Base-by-base conservation (phyloP, 768 basidiomycete species). In the Punctularia strigosozonata region DNA sequence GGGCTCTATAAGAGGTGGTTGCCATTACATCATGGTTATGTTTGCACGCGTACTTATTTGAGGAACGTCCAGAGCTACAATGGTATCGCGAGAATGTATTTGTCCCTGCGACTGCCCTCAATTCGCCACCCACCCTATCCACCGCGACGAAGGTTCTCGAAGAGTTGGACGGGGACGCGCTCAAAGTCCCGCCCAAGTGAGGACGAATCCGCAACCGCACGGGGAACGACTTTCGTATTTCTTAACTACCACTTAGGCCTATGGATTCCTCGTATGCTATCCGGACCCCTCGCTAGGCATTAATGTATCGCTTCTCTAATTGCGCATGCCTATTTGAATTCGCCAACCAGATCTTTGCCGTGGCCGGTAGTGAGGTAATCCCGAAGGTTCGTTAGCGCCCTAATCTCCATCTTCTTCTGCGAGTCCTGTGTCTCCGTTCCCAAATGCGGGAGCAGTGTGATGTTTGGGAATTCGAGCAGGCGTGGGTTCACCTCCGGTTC, bases 401-500 rank as follows among this genome's bases (percentile, higher is more conserved):
- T 74, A 25, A 87, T 65, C 60, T 90, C 88, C 87, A 90, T 90
- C 54, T 69, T 70, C 42, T 68, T 69, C 54, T 86, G 82, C 5
- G 81, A 71, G 50, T 91, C 89, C 45, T 76, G 73, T 38, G 75
- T 90, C 56, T 86, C 79, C 0, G 88, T 90, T 5, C 91, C 92
- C 78, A 94, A 80, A 56, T 94, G 92, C 1, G 91, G 92, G 15
- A 97, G 69, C 6, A 97, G 66, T 22, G 81, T 81, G 45, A 88
- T 79, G 45, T 89, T 77, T 6, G 81, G 77, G 58, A 87, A 85
- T n/a, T 73, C 71, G 40, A 91, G 66, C 24, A 94, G 61, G 21
- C 79, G 73, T 4, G 84, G 80, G 49, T 89, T 81, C 30, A 89
- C 75, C 33, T 70, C 56, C 1, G 90, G 89, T 52, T 90, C 87